Conservation (phyloP, 2,329 filamentous ascomycete species). For the Gaeumannomyces sp. region DNA sequence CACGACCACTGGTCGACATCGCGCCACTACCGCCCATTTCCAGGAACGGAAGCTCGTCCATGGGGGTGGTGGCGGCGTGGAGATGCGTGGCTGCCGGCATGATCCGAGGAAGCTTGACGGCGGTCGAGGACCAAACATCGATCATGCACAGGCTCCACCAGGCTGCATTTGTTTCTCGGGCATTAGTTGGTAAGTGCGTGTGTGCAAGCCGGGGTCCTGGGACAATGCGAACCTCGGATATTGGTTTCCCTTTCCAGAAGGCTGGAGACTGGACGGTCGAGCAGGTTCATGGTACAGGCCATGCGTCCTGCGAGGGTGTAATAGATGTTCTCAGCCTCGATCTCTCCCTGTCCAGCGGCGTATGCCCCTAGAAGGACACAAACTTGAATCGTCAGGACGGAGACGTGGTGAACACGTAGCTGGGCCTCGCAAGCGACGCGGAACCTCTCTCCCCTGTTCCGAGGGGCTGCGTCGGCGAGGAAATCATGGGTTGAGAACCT, state of each 20-base stretch:
- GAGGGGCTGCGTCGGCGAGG: constrained; percentile 18
- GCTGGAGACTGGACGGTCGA: constrained; percentile 22
- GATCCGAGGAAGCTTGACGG: constrained; percentile 27
- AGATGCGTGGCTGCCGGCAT: constrained; percentile 19
- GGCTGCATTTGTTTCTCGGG: constrained; percentile 13
- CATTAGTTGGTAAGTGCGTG: too few relatives aligned
- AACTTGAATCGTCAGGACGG: constrained; percentile 30
- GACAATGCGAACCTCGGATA: constrained; percentile 19
- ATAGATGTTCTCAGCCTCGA: constrained; percentile 30
- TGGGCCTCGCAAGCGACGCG: constrained; percentile 19
- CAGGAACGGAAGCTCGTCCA: constrained; percentile 30
- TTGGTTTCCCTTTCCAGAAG: constrained; percentile 30
- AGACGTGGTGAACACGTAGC: constrained; percentile 29
- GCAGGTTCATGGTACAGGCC: constrained; percentile 29
- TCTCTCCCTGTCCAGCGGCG: constrained; percentile 28
- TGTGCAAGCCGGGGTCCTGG: background rate
- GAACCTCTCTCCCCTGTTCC: constrained; percentile 18
- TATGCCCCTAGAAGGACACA: constrained; percentile 30
- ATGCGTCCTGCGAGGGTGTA: constrained; percentile 31
- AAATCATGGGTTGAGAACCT: constrained; percentile 20
- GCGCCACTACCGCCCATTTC: constrained; percentile 4
- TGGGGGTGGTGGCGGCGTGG: constrained; percentile 21
- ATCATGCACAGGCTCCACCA: constrained; percentile 37
- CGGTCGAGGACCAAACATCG: constrained; percentile 32
- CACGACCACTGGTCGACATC: background rate